Conservation (phyloP, 176 grass and related monocot genomes). For the Zoysia japonica region DNA sequence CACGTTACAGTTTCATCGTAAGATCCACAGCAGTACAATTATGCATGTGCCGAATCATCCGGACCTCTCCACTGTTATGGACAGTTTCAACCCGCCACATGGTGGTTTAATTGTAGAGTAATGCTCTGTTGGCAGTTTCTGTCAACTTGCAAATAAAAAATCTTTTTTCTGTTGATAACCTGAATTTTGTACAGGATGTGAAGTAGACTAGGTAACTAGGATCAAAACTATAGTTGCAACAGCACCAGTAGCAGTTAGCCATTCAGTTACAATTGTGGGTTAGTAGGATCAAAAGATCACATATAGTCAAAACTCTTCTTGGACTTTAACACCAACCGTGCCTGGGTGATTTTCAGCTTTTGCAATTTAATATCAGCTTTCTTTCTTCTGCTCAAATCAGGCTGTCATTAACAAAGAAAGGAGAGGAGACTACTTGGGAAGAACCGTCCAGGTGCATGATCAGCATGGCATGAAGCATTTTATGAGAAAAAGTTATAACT, state of each 20-base stretch:
- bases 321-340: constrained; percentile 20
- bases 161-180: constrained; percentile 39
- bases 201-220: constrained; percentile 42
- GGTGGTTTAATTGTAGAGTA: constrained; percentile 48
- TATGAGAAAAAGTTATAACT: constrained; percentile 8
- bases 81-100: constrained; percentile 55
- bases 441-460: constrained; percentile 83
- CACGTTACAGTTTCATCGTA: constrained; percentile 56
- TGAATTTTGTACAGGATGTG: constrained; percentile 39
- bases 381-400: constrained; percentile 47
- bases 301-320: constrained; percentile 8
- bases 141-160: constrained; percentile 38
- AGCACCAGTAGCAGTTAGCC: constrained; percentile 25
- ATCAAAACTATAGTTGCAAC: constrained; percentile 30
- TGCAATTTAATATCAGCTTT: constrained; percentile 34
- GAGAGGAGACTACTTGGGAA: constrained; percentile 93
- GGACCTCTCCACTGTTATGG: constrained; percentile 48
- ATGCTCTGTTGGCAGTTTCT: constrained; percentile 42
- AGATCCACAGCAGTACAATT: constrained; percentile 54
- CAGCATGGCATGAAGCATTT: constrained; percentile 17
- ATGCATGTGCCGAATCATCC: constrained; percentile 56
- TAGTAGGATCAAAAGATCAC: constrained; percentile 3
- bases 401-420: constrained; percentile 96
- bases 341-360: constrained; percentile 18
- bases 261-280: constrained; percentile 14